Base-by-base conservation (phyloP, 306 rosid genomes). In the Biancaea sappan region DNA sequence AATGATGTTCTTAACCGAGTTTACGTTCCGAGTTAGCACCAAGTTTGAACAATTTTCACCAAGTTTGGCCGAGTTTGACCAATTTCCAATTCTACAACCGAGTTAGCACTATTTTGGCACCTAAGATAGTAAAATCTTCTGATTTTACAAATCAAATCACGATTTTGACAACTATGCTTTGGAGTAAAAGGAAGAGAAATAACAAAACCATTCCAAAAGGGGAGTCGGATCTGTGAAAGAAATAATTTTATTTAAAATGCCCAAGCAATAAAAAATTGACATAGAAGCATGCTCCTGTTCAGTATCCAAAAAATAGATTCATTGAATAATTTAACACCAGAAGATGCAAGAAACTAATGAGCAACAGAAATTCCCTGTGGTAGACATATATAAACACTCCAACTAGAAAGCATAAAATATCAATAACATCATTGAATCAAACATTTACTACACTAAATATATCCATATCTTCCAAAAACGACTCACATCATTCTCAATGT, bases 401-500 rank as follows among this genome's bases (percentile, higher is more conserved):
- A 46, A 47, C 21, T 24, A 56, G 8, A 40, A 71, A 81, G 58
- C 40, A 48, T 10, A 9, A 48, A 50, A 3, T 15, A 22, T 8
- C 35, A 35, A 38, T 12, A 72, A 58, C 72, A 47, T 8, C 26
- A 51, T 3, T 52, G 8, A 79, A 53, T 77, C 71, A 64, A 71
- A 74, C 29, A 65, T 66, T 60, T 54, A 65, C 64, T 38, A 40
- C 28, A 29, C 50, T 62, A 67, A 62, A 68, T 50, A 25, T n/a
- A 67, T 54, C 29, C 52, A 25, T 28, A 57, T 63, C n/a, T 53
- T 68, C 68, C 22, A 37, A 52, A 46, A 63, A 76, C 14, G 68
- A 82, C 95, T 88, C 85, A 94, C 99, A 94, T 90, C 99, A 94
- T 88, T 79, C 99, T 90, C 87, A 92, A 84, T 60, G 99, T 94